Conservation (phyloP, 1,139 yeast species). For the Lodderomyces pseudojiufengensis region DNA sequence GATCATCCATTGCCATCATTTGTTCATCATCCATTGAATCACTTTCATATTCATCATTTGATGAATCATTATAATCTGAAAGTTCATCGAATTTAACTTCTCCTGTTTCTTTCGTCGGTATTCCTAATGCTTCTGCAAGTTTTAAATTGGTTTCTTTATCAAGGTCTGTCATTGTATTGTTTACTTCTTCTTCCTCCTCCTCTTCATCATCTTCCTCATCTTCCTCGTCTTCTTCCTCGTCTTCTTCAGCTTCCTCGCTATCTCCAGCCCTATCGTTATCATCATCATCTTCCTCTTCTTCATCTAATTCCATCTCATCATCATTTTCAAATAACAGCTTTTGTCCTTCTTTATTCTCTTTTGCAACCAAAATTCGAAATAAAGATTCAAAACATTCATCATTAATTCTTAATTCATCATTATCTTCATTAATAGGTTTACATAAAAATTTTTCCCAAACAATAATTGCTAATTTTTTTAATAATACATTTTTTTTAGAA, state of each 20-base stretch:
- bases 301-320: slow-evolving; percentile 29
- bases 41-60: slow-evolving; percentile 49
- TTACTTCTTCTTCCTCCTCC: slow-evolving; percentile 24
- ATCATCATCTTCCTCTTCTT: slow-evolving; percentile 23
- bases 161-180: slow-evolving; percentile 44
- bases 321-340: slow-evolving; percentile 67
- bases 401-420: slow-evolving; percentile 25
- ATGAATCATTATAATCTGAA: slow-evolving; percentile 21
- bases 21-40: slow-evolving; percentile 95
- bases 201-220: slow-evolving; percentile 28
- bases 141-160: slow-evolving; percentile 69
- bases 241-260: slow-evolving; percentile 31
- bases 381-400: slow-evolving; percentile 53
- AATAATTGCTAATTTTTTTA: slow-evolving; percentile 66
- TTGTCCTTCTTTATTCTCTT: slow-evolving; percentile 84
- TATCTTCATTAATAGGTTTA: slow-evolving; percentile 24
- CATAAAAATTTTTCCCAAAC: slow-evolving; percentile 68
- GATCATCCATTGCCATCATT: slow-evolving; percentile 93
- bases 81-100: slow-evolving; percentile 44
- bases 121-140: slow-evolving; percentile 73
- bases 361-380: slow-evolving; percentile 64
- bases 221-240: slow-evolving; percentile 22
- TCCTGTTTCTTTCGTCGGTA: slow-evolving; percentile 49
- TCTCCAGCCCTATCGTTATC: slow-evolving; percentile 34
- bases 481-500: slow-evolving; percentile 65